phyloP scores from a whole-genome alignment of 2,329 filamentous ascomycete species.

The Fusarium burgessii region DNA sequence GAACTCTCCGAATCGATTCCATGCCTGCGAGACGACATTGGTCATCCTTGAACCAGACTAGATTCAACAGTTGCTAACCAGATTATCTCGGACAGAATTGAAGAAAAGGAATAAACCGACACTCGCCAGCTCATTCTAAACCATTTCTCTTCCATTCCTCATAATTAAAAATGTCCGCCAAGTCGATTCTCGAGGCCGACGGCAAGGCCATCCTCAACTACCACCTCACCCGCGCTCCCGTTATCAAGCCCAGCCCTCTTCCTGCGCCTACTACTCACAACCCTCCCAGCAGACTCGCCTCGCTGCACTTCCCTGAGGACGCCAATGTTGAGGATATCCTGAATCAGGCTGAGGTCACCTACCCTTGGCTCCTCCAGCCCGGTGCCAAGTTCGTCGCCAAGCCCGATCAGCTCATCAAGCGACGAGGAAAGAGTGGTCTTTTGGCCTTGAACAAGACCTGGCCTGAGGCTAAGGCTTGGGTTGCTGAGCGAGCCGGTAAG shows the following conservation, averaged over 20 bases:
- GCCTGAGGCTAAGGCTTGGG: constrained; percentile 93
- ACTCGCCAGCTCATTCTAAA: constrained; percentile 44
- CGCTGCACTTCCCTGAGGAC: constrained; percentile 92
- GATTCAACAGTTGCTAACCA: constrained; percentile 31
- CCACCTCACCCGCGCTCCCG: constrained; percentile 95
- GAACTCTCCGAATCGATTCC: constrained; percentile 16
- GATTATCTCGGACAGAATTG: constrained; percentile 38
- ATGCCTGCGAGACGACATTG: constrained; percentile 35
- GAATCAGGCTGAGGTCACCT: constrained; percentile 94
- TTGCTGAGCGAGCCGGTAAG: constrained; percentile 92
- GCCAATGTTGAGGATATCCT: constrained; percentile 85
- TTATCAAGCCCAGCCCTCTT: constrained; percentile 98
- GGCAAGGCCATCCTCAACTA: constrained; percentile 99
- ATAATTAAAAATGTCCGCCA: constrained; percentile 68
- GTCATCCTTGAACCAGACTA: constrained; percentile 14
- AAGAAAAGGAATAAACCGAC: constrained; percentile 44
- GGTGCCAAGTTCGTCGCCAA: constrained; percentile 97
- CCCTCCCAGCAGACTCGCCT: constrained; percentile 88
- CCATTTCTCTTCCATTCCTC: constrained; percentile 40
- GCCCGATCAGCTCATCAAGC: constrained; percentile 99
- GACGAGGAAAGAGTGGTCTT: constrained; percentile 98
- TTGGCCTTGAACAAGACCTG: constrained; percentile 97
- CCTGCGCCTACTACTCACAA: constrained; percentile 89
- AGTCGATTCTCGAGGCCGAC: constrained; percentile 98
- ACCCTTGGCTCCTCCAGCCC: constrained; percentile 89